Evolutionary conservation across 805 yeast genomes (phyloP), one percentile per base, ranked within the genome.

Genomic region (Wickerhamiella australiensis): DNA sequence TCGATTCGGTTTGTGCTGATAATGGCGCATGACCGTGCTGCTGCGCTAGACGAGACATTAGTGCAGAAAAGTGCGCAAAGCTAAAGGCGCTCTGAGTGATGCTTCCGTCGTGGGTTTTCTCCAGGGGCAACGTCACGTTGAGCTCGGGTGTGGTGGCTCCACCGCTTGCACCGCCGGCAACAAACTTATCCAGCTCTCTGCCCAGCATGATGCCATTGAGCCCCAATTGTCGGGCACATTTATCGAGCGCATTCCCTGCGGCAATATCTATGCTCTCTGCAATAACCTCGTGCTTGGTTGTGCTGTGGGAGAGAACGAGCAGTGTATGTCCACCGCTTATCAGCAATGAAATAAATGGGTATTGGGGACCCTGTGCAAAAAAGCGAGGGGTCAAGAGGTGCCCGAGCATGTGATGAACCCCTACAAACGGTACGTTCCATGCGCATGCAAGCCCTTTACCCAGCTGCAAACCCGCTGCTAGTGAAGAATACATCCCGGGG

Each of bases 371-470:
- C 45, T 68, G 68, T 46, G 65, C 59, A 20, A 61, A 66, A 61
- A 78, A 62, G 47, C 87, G 63, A 1, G 87, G 79, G 0, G 85
- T 71, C 25, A 92, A 63, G 4, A 92, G 67, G 66, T 92, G 98
- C 0, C 95, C 98, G 45, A 90, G 69, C 98, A 92, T 90, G 60
- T 92, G 98, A 62, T 92, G 94, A 0, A 90, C 95, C 0, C 96
- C 97, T 1, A 92, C 69, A 17, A 85, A 59, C 0, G 96, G 96
- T 5, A 69, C 74, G 12, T 74, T 63, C 82, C 86, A 82, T 0
- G 88, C 96, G 0, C 82, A 66, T 1, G 87, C 68, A 11, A 92
- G 67, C 0, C 97, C 98, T 58, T 85, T 82, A 0, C 94, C 95
- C 37, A 85, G 65, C 59, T 84, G 92, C 21, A 83, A 69, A 1